These are phyloP conservation scores for Trypanosoma mega DNA, from an alignment of 208 protist species.

Conservation along the genomic window DNA sequence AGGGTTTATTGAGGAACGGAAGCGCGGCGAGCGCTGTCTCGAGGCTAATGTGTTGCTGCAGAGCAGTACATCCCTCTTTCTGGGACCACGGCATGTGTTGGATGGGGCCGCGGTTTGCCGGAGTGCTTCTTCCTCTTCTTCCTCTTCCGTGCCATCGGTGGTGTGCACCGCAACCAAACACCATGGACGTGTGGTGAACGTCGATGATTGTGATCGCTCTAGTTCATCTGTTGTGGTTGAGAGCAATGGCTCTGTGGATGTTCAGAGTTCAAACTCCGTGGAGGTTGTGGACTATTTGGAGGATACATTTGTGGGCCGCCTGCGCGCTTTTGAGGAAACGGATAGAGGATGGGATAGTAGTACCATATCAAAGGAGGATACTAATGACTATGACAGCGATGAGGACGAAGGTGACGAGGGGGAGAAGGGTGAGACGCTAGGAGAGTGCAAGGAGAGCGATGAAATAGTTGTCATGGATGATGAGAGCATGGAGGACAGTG, in stretches of 20 bases:
- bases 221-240: neutral
- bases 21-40: conserved; percentile 40
- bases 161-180: neutral
- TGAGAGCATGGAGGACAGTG: conserved; percentile 5
- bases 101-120: conserved; percentile 10
- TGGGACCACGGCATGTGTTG: conserved; percentile 58
- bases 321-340: no score
- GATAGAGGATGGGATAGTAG: no score
- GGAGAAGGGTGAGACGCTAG: no score
- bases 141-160: neutral
- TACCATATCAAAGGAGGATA: conserved; percentile 12
- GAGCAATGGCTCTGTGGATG: no score
- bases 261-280: no score
- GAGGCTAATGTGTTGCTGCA: conserved; percentile 53
- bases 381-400: conserved; percentile 12
- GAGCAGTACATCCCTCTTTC: conserved; percentile 76
- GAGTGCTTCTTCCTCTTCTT: neutral
- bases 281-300: no score
- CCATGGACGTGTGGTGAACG: conserved; percentile 1
- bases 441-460: no score
- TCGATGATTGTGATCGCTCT: conserved; percentile 16
- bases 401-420: conserved; percentile 14
- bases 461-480: conserved; percentile 5
- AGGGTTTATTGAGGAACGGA: conserved; percentile 36
- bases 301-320: no score